phyloP scores from a whole-genome alignment of 345 rosid genomes.

The Acer saccharum region DNA sequence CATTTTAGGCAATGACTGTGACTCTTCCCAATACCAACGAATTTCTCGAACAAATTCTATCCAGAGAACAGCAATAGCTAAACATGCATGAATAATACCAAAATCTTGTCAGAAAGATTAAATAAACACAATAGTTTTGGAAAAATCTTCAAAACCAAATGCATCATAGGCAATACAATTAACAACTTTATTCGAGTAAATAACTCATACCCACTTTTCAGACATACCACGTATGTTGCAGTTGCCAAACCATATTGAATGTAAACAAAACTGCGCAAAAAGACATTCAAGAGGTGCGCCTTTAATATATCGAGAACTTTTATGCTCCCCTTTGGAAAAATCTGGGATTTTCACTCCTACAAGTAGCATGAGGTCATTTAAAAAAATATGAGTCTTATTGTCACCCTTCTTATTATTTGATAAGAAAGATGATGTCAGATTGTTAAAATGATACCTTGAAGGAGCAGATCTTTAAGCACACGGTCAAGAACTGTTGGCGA shows the following conservation, averaged over 20 bases:
- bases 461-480: slow-evolving; percentile 90
- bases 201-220: slow-evolving; percentile 12
- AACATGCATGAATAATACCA: slow-evolving; percentile 23
- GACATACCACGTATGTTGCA: slow-evolving; percentile 90
- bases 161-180: not conserved
- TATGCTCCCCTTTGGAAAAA: slow-evolving; percentile 61
- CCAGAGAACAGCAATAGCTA: slow-evolving; percentile 94
- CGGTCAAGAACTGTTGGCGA: slow-evolving; percentile 88
- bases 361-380: slow-evolving; percentile 21
- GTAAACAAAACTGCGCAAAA: slow-evolving; percentile 85
- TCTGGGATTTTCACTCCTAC: slow-evolving; percentile 57
- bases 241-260: slow-evolving; percentile 86
- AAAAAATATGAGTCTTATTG: not conserved
- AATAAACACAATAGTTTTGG: not conserved
- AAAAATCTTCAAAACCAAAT: not conserved
- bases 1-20: slow-evolving; percentile 82
- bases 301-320: slow-evolving; percentile 76
- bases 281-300: slow-evolving; percentile 85
- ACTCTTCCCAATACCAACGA: slow-evolving; percentile 99
- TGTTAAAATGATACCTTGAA: slow-evolving; percentile 42
- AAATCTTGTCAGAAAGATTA: slow-evolving; percentile 16
- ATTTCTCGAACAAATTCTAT: slow-evolving; percentile 94
- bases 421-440: not conserved
- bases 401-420: not conserved
- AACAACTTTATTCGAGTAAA: not conserved